Conservation (phyloP, 2,329 filamentous ascomycete species). For the Fusarium tupiense region DNA sequence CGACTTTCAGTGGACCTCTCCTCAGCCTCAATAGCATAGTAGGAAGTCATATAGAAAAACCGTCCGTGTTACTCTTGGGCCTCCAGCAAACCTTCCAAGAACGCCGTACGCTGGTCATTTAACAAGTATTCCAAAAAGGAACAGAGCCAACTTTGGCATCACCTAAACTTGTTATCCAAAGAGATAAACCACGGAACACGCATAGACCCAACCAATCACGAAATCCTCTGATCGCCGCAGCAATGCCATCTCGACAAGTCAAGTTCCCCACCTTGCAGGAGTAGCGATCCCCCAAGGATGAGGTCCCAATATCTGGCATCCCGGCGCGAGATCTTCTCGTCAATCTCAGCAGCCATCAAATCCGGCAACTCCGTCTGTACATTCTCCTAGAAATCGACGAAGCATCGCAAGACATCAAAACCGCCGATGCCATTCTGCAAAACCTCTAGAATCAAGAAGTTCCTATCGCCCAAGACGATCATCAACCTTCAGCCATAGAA, state of each 20-base stretch:
- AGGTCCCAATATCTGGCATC: background rate
- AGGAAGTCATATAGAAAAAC: too few species aligned
- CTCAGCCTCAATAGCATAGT: too few species aligned
- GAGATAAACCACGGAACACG: fast-evolving
- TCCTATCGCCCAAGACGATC: fast-evolving
- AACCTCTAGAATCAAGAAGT: background rate
- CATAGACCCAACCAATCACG: too few species aligned
- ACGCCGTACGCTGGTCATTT: too few species aligned
- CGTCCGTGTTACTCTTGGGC: too few species aligned
- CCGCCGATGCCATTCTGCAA: background rate
- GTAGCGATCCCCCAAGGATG: background rate
- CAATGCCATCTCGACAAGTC: background rate
- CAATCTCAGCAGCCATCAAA: background rate
- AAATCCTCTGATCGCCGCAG: background rate
- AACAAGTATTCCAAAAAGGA: too few species aligned
- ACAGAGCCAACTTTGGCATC: background rate
- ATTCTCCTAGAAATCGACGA: background rate
- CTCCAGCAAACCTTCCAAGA: too few species aligned
- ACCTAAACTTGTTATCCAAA: background rate
- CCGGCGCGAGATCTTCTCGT: background rate
- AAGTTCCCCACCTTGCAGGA: background rate
- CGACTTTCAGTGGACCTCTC: too few species aligned
- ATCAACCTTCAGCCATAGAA: background rate
- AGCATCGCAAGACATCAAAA: background rate
- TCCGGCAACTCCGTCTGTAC: background rate